Percentiles rank a stretch among this genome's conserved stretches.
phyloP scores from a whole-genome alignment of 2,329 filamentous ascomycete species.

The Rhynchosporium secalis region DNA sequence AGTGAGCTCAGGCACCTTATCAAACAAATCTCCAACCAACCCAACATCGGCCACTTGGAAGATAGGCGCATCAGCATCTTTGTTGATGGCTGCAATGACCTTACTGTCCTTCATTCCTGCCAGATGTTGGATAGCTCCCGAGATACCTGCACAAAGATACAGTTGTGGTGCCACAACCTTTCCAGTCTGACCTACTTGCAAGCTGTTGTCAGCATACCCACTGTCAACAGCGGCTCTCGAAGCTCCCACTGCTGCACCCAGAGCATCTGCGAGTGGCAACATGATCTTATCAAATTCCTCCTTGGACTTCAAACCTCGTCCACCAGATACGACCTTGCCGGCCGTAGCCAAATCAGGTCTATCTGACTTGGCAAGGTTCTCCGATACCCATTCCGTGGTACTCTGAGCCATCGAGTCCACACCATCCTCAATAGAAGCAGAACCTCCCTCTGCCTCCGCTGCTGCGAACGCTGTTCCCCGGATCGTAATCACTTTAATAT shows the following conservation, averaged over 20 bases:
- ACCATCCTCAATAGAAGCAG: slow-evolving; percentile 76
- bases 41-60: slow-evolving; percentile 98
- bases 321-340: slow-evolving; percentile 85
- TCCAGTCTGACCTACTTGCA: slow-evolving; percentile 97
- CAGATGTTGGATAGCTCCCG: slow-evolving; percentile 95
- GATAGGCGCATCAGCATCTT: slow-evolving; percentile 94
- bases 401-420: slow-evolving; percentile 76
- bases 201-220: slow-evolving; percentile 95
- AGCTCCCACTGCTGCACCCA: slow-evolving; percentile 94
- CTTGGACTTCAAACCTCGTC: slow-evolving; percentile 94
- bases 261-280: slow-evolving; percentile 84
- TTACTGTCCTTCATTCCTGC: slow-evolving; percentile 99
- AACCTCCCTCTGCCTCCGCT: slow-evolving; percentile 68
- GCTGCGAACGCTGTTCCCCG: slow-evolving; percentile 89
- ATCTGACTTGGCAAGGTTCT: slow-evolving; percentile 90
- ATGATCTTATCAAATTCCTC: slow-evolving; percentile 95
- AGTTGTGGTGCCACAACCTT: slow-evolving; percentile 97
- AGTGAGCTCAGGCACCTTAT: slow-evolving; percentile 92
- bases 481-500: slow-evolving; percentile 86
- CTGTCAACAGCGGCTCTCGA: slow-evolving; percentile 94
- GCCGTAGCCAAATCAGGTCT: slow-evolving; percentile 93
- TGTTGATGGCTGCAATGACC: slow-evolving; percentile 98
- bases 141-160: slow-evolving; percentile 94
- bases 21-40: slow-evolving; percentile 91
- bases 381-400: slow-evolving; percentile 85